Base-by-base conservation (phyloP, 1,139 yeast species). In the Candida sp. region DNA sequence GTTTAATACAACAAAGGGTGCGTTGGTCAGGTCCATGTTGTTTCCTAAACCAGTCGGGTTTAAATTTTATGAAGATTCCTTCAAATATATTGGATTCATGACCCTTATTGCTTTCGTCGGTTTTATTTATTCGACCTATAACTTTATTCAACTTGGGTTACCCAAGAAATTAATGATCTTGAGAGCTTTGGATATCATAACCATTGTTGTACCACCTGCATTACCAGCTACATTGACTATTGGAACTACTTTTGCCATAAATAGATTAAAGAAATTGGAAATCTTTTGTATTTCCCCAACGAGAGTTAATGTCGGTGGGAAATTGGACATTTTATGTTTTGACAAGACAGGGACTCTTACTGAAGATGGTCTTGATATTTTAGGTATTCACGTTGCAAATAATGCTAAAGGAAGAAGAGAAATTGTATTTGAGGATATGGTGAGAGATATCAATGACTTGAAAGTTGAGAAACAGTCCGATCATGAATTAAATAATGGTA, bases 161-260 rank as follows among this genome's bases (percentile, higher is more conserved):
- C 82, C 86, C 4, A 78, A 77, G 46, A 75, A 73, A 40, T 64
- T 86, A 30, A 93, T 93, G 73, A 73, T 91, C 7, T 70, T 95
- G 45, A 77, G 99, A 54, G 98, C 98, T 0, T 70, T 95, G 48
- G 99, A 93, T 66, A 80, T 93, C 45, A 86, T 93, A 44, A 93
- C 99, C 0, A 90, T 93, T 58, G 99, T 95, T 9, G 97, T 93
- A 2, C 99, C 99, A 2, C 99, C 99, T 1, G 99, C 99, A 0
- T 73, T 93, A 42, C 99, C 99, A 0, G 99, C 99, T 0, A 95
- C 99, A 0, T 70, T 93, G 48, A 90, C 99, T 0, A 93, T 95
- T 49, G 99, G 99, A 29, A 90, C 97, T 0, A 89, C 93, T 49
- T 90, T 95, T 68, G 96, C 99, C 0, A 68, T 95, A 34, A 75